Evolutionary conservation across 1,139 yeast genomes (phyloP).

Genomic region (Suhomyces bolitotheri): DNA sequence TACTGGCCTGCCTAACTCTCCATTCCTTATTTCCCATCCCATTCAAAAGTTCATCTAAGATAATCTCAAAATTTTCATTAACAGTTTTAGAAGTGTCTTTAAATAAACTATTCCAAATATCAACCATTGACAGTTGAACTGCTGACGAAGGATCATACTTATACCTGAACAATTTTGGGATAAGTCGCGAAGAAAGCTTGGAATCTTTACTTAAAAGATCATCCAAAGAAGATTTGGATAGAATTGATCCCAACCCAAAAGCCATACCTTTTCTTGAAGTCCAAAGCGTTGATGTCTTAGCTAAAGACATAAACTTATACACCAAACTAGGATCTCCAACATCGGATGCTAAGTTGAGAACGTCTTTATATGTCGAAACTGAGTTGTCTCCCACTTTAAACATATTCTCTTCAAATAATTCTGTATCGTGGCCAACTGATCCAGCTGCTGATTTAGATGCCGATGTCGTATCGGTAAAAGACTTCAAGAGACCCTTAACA

Average conservation of each 20-base stretch:
- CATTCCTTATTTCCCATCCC: constrained; percentile 86
- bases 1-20: constrained; percentile 91
- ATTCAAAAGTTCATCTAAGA: constrained; percentile 62
- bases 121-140: constrained; percentile 82
- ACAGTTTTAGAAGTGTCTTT: constrained; percentile 60
- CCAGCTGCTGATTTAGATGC: constrained; percentile 59
- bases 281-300: constrained; percentile 88
- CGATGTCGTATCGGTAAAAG: constrained; percentile 74
- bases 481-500: constrained; percentile 70
- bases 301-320: constrained; percentile 90
- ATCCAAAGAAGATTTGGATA: constrained; percentile 76
- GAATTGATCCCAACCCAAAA: constrained; percentile 82
- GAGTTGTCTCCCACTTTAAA: constrained; percentile 82
- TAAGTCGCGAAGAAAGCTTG: constrained; percentile 55
- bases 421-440: constrained; percentile 73
- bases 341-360: constrained; percentile 82
- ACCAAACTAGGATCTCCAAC: constrained; percentile 95
- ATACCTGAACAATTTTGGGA: constrained; percentile 83
- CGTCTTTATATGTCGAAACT: constrained; percentile 84
- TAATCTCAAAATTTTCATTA: constrained; percentile 52
- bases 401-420: constrained; percentile 80
- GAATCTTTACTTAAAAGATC: constrained; percentile 57
- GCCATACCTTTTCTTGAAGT: constrained; percentile 92
- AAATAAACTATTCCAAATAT: constrained; percentile 80
- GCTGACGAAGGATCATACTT: constrained; percentile 78